Evolutionary conservation across 75 land plant species (phyloP).

Genomic region (Cryptomeria japonica): DNA sequence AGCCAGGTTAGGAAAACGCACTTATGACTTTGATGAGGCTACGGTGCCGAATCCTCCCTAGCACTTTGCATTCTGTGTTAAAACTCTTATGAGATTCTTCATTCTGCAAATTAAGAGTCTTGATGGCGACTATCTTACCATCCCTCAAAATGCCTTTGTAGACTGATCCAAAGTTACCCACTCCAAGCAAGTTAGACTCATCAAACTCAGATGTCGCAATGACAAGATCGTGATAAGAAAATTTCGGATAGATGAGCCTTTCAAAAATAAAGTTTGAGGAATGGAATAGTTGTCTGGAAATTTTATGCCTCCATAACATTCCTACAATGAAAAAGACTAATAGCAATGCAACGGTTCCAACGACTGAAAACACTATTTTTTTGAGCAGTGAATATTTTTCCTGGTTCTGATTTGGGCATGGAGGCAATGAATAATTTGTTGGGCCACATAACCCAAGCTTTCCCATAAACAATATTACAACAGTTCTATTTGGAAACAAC

Average conservation of each 20-base stretch:
- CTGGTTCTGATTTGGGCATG: not conserved
- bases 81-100: conserved; percentile 19
- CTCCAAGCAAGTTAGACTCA: conserved; percentile 18
- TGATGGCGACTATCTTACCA: conserved; percentile 25
- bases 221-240: conserved; percentile 24
- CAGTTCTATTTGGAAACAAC: conserved; percentile 3
- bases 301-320: not conserved
- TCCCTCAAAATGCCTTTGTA: conserved; percentile 23
- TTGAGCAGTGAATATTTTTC: not conserved
- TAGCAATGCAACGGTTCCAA: not conserved
- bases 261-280: not conserved
- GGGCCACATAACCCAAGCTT: conserved; percentile 21
- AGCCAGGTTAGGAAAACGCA: conserved; percentile 43
- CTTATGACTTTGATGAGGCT: conserved; percentile 50
- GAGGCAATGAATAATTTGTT: not conserved
- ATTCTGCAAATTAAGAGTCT: conserved; percentile 21
- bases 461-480: not conserved
- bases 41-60: conserved; percentile 49
- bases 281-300: not conserved
- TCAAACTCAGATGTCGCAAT: conserved; percentile 38
- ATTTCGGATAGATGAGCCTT: conserved; percentile 7
- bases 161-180: conserved; percentile 29
- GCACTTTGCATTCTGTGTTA: conserved; percentile 44
- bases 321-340: conserved; percentile 2
- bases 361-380: not conserved